Evolutionary conservation across 1,139 yeast species (phyloP).

Genomic region (Yueomyces sp.): DNA sequence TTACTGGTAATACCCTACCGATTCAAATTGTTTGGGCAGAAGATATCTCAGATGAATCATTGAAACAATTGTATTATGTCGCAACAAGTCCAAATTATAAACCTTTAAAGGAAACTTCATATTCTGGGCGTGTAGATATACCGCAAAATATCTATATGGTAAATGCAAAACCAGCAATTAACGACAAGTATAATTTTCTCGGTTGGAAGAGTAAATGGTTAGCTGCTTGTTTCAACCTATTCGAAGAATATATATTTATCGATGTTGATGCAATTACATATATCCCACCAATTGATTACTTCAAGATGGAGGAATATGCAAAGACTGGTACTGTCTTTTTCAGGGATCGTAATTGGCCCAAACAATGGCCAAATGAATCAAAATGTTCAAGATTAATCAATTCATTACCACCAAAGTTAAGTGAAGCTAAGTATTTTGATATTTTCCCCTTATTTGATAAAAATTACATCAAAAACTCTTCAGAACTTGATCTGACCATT

Average conservation of each 20-base stretch:
- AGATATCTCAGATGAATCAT: conserved; percentile 15
- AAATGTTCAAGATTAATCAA: conserved; percentile 25
- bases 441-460: conserved; percentile 3
- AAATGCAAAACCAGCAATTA: conserved; percentile 27
- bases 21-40: conserved; percentile 31
- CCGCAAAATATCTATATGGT: conserved; percentile 38
- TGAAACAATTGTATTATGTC: conserved; percentile 17
- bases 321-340: conserved; percentile 33
- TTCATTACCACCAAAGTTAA: conserved; percentile 7
- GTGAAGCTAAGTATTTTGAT: conserved; percentile 22
- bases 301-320: conserved; percentile 27
- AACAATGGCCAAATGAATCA: conserved; percentile 22
- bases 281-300: conserved; percentile 28
- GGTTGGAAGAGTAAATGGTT: conserved; percentile 37
- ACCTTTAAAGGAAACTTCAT: conserved; percentile 4
- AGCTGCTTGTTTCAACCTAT: conserved; percentile 36
- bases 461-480: conserved; percentile 4
- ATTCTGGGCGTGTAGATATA: conserved; percentile 6
- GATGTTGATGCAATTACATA: conserved; percentile 39
- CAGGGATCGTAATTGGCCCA: conserved; percentile 30
- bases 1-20: conserved; percentile 31
- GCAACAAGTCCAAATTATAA: conserved; percentile 13
- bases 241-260: conserved; percentile 34
- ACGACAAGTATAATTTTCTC: conserved; percentile 27
- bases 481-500: conserved; percentile 27